These are phyloP conservation scores for Botryosphaeria agaves DNA, from an alignment of 2,329 filamentous ascomycete genomes.

Conservation along the genomic window DNA sequence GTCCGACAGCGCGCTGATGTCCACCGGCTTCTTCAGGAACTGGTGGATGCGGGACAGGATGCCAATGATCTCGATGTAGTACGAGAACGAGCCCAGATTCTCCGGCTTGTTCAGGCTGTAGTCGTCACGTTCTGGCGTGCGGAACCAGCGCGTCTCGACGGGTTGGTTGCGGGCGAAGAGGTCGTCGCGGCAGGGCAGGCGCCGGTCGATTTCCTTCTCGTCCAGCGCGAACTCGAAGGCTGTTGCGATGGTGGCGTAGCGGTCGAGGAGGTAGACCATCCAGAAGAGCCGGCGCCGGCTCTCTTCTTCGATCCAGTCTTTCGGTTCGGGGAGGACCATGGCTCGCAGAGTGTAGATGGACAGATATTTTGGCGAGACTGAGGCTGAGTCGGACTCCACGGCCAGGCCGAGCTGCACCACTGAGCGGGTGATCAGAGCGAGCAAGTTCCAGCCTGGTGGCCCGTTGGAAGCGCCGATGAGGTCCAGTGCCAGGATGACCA, in stretches of 20 bases:
- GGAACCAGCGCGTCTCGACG: slow-evolving; percentile 75
- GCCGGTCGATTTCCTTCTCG: slow-evolving; percentile 78
- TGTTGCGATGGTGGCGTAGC: slow-evolving; percentile 79
- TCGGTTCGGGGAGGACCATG: slow-evolving; percentile 67
- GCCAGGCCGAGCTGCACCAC: slow-evolving; percentile 78
- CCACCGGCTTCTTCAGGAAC: slow-evolving; percentile 76
- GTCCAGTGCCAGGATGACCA: slow-evolving; percentile 75
- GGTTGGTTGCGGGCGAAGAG: slow-evolving; percentile 69
- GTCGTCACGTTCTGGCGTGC: slow-evolving; percentile 31
- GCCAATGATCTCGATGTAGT: slow-evolving; percentile 78
- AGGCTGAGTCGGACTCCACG: slow-evolving; percentile 64
- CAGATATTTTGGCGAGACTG: slow-evolving; percentile 59
- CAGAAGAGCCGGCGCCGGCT: slow-evolving; percentile 72
- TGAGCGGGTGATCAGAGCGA: slow-evolving; percentile 74
- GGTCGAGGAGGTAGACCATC: slow-evolving; percentile 84
- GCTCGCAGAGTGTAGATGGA: slow-evolving; percentile 83
- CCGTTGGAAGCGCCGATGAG: slow-evolving; percentile 77
- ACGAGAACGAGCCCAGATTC: slow-evolving; percentile 73
- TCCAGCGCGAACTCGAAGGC: slow-evolving; percentile 84
- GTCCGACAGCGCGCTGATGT: slow-evolving; percentile 68
- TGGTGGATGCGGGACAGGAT: slow-evolving; percentile 77
- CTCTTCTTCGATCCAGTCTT: slow-evolving; percentile 80
- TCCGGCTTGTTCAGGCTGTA: slow-evolving; percentile 53
- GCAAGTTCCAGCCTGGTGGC: slow-evolving; percentile 79
- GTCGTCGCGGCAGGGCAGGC: slow-evolving; percentile 73